These are phyloP conservation scores for Russula griseocarnosa DNA, from an alignment of 768 basidiomycete species.

Conservation along the genomic window DNA sequence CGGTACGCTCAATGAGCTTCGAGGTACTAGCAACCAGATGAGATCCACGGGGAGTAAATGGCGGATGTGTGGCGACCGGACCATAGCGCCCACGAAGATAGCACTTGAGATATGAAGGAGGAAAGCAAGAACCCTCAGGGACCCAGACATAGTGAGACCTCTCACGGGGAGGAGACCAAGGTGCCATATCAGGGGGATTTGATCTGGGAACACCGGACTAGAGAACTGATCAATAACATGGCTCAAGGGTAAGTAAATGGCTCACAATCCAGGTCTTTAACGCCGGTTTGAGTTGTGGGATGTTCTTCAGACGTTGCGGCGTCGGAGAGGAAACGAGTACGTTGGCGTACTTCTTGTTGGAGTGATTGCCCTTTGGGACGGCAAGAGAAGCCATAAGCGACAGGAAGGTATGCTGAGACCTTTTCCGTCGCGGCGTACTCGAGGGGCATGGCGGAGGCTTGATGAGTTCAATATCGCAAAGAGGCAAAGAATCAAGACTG, in stretches of 20 bases:
- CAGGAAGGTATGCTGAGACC: slow-evolving; percentile 12
- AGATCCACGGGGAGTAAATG: not conserved
- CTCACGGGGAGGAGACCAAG: slow-evolving; percentile 27
- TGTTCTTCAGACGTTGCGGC: slow-evolving; percentile 19
- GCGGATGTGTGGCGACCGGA: not conserved
- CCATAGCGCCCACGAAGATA: slow-evolving; percentile 14
- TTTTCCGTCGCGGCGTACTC: slow-evolving; percentile 4
- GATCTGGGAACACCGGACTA: slow-evolving; percentile 16
- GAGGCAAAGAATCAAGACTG: slow-evolving; percentile 24
- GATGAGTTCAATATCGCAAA: slow-evolving; percentile 6
- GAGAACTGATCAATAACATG: slow-evolving; percentile 1
- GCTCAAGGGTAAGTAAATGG: not conserved
- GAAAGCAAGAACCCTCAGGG: slow-evolving; percentile 28
- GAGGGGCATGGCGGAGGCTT: slow-evolving; percentile 15
- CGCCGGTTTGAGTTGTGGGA: slow-evolving; percentile 22
- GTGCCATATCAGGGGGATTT: slow-evolving; percentile 22
- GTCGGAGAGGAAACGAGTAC: slow-evolving; percentile 28
- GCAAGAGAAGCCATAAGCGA: slow-evolving; percentile 25
- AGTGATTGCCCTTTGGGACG: slow-evolving; percentile 17
- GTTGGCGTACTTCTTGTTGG: slow-evolving; percentile 15
- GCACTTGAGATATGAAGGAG: slow-evolving; percentile 21
- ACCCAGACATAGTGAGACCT: slow-evolving; percentile 20
- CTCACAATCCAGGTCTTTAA: slow-evolving; percentile 28
- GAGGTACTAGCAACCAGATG: slow-evolving; percentile 8
- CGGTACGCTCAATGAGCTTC: not conserved